phyloP scores from a whole-genome alignment of 225 moss, liverwort and hornwort genomes.

The Pleurozium schreberi region DNA sequence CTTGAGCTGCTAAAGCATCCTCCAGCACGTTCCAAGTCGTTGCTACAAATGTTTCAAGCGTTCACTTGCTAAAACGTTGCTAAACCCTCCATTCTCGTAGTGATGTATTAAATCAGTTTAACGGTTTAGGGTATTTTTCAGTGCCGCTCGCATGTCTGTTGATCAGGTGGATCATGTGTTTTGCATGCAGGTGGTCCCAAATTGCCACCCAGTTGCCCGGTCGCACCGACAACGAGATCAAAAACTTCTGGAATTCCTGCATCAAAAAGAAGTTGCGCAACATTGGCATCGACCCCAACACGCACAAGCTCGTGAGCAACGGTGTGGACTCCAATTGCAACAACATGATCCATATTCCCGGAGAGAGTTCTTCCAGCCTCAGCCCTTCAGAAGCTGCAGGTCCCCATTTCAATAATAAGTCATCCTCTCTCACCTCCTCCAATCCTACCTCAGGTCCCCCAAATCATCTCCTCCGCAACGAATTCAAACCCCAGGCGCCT shows the following conservation, averaged over 20 bases:
- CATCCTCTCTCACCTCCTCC: not conserved
- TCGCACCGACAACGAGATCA: slow-evolving; percentile 95
- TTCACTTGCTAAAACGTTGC: not conserved
- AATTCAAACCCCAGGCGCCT: slow-evolving; percentile 32
- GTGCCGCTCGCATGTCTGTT: not conserved
- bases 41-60: not conserved
- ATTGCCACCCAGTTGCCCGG: slow-evolving; percentile 88
- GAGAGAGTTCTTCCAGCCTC: slow-evolving; percentile 21
- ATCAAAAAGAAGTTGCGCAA: slow-evolving; percentile 90
- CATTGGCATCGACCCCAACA: slow-evolving; percentile 80
- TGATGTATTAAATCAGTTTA: too few relatives aligned
- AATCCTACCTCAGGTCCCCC: not conserved
- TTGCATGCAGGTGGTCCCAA: slow-evolving; percentile 73
- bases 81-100: not conserved
- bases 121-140: too few relatives aligned
- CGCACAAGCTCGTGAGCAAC: slow-evolving; percentile 44
- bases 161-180: not conserved
- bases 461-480: not conserved
- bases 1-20: not conserved
- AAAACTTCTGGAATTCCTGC: slow-evolving; percentile 99
- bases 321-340: slow-evolving; percentile 1
- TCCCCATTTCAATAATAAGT: not conserved
- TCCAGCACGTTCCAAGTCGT: too few relatives aligned
- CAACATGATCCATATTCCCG: not conserved
- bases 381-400: not conserved